Conservation (phyloP, 2,329 filamentous ascomycete species). For the Neonectria sp. region DNA sequence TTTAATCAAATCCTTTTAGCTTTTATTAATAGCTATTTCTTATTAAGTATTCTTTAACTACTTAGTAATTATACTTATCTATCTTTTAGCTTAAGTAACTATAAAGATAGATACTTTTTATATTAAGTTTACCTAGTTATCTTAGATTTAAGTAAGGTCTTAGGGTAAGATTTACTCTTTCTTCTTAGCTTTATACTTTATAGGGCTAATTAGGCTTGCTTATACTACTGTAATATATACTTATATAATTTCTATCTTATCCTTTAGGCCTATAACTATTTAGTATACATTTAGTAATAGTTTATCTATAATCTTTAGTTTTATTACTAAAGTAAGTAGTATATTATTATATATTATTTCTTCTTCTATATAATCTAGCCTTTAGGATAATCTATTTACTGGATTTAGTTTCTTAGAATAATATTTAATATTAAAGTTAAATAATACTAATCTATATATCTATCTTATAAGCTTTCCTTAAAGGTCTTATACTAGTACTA, state of each 20-base stretch:
- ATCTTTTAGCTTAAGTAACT: no score
- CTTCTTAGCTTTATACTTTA: background rate
- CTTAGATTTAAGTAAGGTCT: background rate
- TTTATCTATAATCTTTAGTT: background rate
- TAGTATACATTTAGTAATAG: background rate
- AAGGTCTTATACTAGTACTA: background rate
- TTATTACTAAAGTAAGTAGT: background rate
- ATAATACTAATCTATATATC: background rate
- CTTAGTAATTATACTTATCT: no score
- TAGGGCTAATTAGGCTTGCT: background rate
- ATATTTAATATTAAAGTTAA: constrained; percentile 1
- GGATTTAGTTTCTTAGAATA: background rate
- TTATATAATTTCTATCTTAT: no score
- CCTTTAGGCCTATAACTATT: background rate
- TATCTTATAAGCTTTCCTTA: no score
- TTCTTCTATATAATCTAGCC: background rate
- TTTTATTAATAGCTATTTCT: no score
- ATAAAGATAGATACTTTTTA: no score
- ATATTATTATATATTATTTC: background rate
- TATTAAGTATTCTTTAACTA: no score
- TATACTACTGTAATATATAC: background rate
- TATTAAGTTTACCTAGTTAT: background rate
- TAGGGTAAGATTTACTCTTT: background rate
- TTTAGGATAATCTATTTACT: background rate
- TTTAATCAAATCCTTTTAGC: no score